A percentile compares a stretch with the other conserved stretches of the same genome.
Evolutionary conservation across 192 early-diverging fungal genomes (phyloP).

Genomic region (Phycomyces nitens): DNA sequence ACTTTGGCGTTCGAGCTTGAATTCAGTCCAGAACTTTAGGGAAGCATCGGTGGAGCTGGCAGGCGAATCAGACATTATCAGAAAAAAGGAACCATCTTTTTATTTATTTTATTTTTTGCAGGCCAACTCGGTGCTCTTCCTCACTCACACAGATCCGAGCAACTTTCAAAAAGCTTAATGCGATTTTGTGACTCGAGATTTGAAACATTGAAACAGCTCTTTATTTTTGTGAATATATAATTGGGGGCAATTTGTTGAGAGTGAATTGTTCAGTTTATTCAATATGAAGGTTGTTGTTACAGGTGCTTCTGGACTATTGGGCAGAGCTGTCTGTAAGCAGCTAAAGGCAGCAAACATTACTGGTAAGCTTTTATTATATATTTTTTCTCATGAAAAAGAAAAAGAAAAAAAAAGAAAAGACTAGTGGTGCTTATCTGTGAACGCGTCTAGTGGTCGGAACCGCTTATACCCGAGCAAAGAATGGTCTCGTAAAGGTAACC

Average conservation of each 20-base stretch:
- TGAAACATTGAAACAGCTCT: no score
- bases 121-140: no score
- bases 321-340: constrained; percentile 62
- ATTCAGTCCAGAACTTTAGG: constrained; percentile 35
- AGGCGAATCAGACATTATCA: not conserved
- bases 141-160: no score
- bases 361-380: constrained; percentile 34
- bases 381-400: not conserved
- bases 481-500: constrained; percentile 51
- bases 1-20: constrained; percentile 36
- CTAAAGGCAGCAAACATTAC: constrained; percentile 50
- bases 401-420: no score
- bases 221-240: no score
- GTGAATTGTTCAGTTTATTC: not conserved
- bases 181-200: no score
- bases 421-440: no score
- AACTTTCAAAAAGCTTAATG: no score
- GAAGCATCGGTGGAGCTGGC: constrained; percentile 30
- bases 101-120: no score
- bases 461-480: constrained; percentile 58
- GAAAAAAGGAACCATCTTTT: no score
- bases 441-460: constrained; percentile 62
- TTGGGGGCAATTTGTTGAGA: no score
- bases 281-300: constrained; percentile 72
- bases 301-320: constrained; percentile 80